Conservation (phyloP, 306 rosid species). For the Hippophae gyantsensis region DNA sequence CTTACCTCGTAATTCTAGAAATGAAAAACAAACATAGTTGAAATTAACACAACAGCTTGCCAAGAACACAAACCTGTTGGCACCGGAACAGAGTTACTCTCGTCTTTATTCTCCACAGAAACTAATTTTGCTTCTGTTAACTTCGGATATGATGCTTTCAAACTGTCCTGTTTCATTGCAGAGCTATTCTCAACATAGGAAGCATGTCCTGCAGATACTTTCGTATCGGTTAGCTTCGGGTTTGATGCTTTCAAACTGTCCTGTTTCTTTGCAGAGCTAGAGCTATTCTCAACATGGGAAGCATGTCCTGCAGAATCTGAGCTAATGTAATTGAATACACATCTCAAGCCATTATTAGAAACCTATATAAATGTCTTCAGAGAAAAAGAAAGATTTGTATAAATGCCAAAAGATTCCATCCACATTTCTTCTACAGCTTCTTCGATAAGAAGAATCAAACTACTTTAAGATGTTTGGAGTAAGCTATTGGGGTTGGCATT, state of each 20-base stretch:
- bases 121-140: background rate
- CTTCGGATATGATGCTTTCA: background rate
- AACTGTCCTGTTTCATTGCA: constrained; percentile 6
- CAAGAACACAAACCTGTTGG: constrained; percentile 8
- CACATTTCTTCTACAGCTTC: no score
- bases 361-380: no score
- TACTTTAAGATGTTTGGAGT: background rate
- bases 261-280: background rate
- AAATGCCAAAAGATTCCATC: no score
- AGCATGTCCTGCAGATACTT: constrained; percentile 9
- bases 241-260: background rate
- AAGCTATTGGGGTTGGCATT: background rate
- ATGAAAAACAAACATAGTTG: no score
- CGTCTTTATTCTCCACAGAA: constrained; percentile 6
- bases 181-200: constrained; percentile 7
- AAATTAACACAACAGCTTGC: no score
- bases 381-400: no score
- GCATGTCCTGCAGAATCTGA: constrained; percentile 8
- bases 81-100: background rate
- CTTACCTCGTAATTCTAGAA: no score
- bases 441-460: background rate
- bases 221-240: background rate
- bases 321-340: no score
- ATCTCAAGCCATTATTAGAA: no score
- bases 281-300: constrained; percentile 6